Percentiles rank a stretch among this genome's conserved stretches.
Evolutionary conservation across 495 filamentous ascomycete genomes (phyloP).

Genomic region (Penicillium paxilli): DNA sequence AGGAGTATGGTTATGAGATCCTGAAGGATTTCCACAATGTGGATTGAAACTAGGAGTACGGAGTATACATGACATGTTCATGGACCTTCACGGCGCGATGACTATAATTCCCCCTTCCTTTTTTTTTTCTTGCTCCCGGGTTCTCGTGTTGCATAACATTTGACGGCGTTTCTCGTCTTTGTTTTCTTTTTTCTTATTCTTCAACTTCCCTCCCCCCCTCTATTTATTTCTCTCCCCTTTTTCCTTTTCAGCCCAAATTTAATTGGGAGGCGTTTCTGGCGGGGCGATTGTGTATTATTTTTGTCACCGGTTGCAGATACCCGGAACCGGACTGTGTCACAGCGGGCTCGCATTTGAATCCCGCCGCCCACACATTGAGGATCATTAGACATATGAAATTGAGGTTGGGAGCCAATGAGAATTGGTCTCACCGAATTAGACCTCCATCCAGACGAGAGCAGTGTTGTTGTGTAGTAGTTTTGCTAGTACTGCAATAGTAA

Average conservation of each 20-base stretch:
- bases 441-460: too few relatives aligned
- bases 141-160: constrained; percentile 1
- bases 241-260: not conserved
- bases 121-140: not conserved
- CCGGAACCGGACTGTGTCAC: not conserved
- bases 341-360: not conserved
- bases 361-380: not conserved
- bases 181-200: not conserved
- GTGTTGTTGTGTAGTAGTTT: too few relatives aligned
- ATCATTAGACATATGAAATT: not conserved
- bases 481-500: too few relatives aligned
- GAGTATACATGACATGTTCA: too few relatives aligned
- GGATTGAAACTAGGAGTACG: constrained; percentile 31
- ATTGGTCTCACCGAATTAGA: not conserved
- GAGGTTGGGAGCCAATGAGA: too few relatives aligned
- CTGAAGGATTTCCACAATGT: constrained; percentile 44
- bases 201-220: not conserved
- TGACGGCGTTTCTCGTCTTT: not conserved
- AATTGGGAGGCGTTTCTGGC: not conserved
- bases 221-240: not conserved
- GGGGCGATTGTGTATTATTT: not conserved
- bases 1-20: constrained; percentile 55
- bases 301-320: not conserved
- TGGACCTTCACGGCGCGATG: not conserved
- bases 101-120: not conserved